These are phyloP conservation scores for Pilatotrama ljubarskyi DNA, from an alignment of 768 basidiomycete species.

Conservation along the genomic window DNA sequence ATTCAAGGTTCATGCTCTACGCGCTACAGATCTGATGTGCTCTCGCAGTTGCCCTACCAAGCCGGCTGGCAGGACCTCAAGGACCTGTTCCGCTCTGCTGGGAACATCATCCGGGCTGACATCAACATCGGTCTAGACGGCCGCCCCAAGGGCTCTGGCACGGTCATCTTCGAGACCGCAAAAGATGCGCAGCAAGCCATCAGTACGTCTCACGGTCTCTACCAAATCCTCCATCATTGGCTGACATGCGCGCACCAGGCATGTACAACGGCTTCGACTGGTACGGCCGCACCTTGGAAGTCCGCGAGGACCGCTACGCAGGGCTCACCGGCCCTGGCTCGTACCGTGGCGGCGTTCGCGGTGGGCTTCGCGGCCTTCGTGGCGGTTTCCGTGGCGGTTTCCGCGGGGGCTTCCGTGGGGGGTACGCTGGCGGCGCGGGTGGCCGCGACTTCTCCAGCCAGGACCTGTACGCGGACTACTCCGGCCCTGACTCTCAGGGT, in stretches of 20 bases:
- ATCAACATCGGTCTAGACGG: slow-evolving; percentile 94
- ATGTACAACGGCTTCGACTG: slow-evolving; percentile 99
- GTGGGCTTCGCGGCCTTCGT: slow-evolving; percentile 44
- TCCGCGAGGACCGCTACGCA: slow-evolving; percentile 93
- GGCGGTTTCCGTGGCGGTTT: slow-evolving; percentile 59
- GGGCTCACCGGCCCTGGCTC: slow-evolving; percentile 71
- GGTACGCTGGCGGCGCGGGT: slow-evolving; percentile 38
- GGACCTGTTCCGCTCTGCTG: slow-evolving; percentile 93
- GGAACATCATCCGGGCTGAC: slow-evolving; percentile 93
- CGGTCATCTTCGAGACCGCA: slow-evolving; percentile 89
- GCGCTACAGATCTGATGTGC: neutral
- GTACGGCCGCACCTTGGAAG: slow-evolving; percentile 94
- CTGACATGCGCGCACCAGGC: slow-evolving; percentile 42
- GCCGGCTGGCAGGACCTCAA: slow-evolving; percentile 99
- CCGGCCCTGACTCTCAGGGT: slow-evolving; percentile 75
- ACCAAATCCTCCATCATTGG: neutral
- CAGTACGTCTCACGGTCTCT: slow-evolving; percentile 49
- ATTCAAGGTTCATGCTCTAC: neutral
- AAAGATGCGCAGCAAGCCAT: slow-evolving; percentile 93
- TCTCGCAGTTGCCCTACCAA: slow-evolving; percentile 81
- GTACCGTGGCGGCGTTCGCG: slow-evolving; percentile 55
- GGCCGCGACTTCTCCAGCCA: slow-evolving; percentile 81
- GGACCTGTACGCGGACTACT: slow-evolving; percentile 90
- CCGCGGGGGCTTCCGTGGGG: slow-evolving; percentile 56
- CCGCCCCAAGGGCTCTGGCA: slow-evolving; percentile 94